Evolutionary conservation across 345 rosid species (phyloP).

Genomic region (Brassica carinata): DNA sequence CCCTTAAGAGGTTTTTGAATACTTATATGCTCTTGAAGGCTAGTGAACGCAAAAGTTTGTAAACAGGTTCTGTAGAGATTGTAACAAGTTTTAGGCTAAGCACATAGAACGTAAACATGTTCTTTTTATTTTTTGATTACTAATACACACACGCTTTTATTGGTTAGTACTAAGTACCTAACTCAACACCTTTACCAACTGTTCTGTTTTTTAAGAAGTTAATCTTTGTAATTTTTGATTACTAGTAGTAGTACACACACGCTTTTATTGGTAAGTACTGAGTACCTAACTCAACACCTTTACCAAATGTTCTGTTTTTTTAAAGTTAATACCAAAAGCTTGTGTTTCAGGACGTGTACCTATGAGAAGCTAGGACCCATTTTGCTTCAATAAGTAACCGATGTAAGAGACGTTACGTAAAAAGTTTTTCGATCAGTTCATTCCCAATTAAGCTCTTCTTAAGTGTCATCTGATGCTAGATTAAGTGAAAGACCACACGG

Average conservation of each 20-base stretch:
- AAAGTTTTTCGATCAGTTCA: not conserved
- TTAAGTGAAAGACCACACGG: conserved; percentile 21
- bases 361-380: conserved; percentile 8
- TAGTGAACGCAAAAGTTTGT: not conserved
- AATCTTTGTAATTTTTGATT: not conserved
- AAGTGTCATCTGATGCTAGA: not conserved
- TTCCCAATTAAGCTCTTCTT: not conserved
- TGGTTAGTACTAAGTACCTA: not conserved
- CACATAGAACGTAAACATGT: not conserved
- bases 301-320: not conserved
- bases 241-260: not conserved
- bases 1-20: not conserved
- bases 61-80: conserved; percentile 8
- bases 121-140: not conserved
- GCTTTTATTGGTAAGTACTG: not conserved
- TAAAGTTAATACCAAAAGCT: not conserved
- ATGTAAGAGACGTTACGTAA: not conserved
- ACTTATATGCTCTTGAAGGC: not conserved
- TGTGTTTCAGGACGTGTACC: conserved; percentile 32
- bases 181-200: not conserved
- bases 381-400: conserved; percentile 19
- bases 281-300: not conserved
- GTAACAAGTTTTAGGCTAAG: conserved; percentile 14
- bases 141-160: not conserved
- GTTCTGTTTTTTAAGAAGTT: not conserved